Base-by-base conservation (phyloP, 2,329 filamentous ascomycete species). In the Sporothrix pseudoabietina region DNA sequence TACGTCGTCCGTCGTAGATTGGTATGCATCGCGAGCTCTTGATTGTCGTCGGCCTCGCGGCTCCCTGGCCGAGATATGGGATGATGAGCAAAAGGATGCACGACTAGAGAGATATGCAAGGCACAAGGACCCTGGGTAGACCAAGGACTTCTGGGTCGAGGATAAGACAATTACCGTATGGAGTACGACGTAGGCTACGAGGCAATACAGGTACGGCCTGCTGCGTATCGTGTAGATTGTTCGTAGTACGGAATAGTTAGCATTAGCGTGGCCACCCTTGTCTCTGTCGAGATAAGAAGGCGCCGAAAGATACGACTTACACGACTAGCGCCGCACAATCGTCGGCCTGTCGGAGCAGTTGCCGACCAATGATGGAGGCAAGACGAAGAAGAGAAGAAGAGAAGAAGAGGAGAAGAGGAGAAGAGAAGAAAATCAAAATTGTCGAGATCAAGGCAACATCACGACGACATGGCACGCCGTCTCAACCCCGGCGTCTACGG, bases 401-500 rank as follows among this genome's bases (percentile, higher is more conserved):
- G 55, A 59, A 19, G 26, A 32, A 30, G n/a, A 30, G 3, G 22
- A 30, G 22, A 57, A 26, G 12, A 49, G 47, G 19, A 14, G 47
- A 35, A 49, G 44, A 19, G 1, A 7, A 19, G 12, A 49, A 19
- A n/a, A 54, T 19, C n/a, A 54, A 54, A 22, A 54, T 26, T 9
- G 22, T 54, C 52, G n/a, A n/a, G 6, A 10, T 26, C 5, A 26
- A 6, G 26, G 2, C 52, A 54, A 26, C 19, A 54, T 10, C 1
- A 8, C 2, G 1, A 54, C n/a, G 26, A 35, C 5, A 59, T 59
- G 55, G 55, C 1, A 10, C 55, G 47, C 22, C 39, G 32, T 16
- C 32, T 57, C 22, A 16, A 54, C 19, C 47, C 47, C 3, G 68
- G 68, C n/a, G 68, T 70, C 49, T 70, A 70, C 22, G 68, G 68